Conservation (phyloP, 169 alveolate genomes). For the Plasmodium coatneyi region DNA sequence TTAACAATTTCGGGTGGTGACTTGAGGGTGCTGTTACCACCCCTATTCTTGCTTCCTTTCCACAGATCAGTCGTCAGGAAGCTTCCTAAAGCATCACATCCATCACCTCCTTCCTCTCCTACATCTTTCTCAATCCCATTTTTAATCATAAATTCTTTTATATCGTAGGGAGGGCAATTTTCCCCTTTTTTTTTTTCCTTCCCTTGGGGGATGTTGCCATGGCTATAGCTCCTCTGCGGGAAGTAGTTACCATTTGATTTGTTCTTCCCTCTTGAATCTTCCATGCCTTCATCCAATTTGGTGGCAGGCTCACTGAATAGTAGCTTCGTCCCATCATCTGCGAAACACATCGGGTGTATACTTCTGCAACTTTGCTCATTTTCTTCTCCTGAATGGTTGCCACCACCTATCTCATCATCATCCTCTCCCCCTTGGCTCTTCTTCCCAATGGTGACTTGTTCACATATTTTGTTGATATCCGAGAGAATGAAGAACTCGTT, state of each 20-base stretch:
- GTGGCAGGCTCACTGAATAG: neutral
- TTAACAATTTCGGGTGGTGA: constrained; percentile 11
- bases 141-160: neutral
- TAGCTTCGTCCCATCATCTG: neutral
- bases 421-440: neutral
- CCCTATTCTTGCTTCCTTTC: neutral
- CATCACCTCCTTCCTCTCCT: neutral
- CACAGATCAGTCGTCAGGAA: neutral
- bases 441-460: neutral
- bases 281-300: neutral
- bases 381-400: neutral
- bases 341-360: neutral
- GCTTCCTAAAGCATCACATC: neutral
- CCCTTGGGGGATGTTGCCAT: neutral
- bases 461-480: neutral
- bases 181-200: neutral
- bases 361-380: neutral
- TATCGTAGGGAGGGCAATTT: neutral
- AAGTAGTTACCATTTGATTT: neutral
- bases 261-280: neutral
- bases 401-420: neutral
- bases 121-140: neutral
- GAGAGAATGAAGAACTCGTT: neutral
- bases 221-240: neutral
- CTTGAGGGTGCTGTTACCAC: neutral